Conservation (phyloP, 2,329 filamentous ascomycete species). For the Kalmusia sp. region DNA sequence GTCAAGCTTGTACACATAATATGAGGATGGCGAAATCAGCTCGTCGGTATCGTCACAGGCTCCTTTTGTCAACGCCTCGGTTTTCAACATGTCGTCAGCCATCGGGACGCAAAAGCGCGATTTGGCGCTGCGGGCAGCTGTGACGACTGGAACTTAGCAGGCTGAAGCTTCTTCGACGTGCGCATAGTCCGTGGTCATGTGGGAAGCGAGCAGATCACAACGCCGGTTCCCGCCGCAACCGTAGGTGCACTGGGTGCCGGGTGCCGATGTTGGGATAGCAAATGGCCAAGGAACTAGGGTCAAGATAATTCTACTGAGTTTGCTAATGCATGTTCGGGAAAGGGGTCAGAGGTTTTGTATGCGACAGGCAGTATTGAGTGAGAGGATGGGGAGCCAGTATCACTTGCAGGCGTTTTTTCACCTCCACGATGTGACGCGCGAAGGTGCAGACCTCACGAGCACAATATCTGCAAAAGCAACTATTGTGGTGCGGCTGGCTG, state of each 20-base stretch:
- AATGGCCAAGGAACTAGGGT: background rate
- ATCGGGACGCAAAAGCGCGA: background rate
- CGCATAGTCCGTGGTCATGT: background rate
- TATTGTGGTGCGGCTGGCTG: too few species aligned
- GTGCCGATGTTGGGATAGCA: background rate
- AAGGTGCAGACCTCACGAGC: too few species aligned
- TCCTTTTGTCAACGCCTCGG: constrained; percentile 19
- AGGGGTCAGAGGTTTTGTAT: too few species aligned
- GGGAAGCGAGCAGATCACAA: background rate
- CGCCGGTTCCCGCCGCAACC: background rate
- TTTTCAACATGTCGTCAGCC: constrained; percentile 24
- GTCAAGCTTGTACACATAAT: constrained; percentile 67
- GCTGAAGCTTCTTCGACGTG: background rate
- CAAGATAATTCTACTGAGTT: background rate
- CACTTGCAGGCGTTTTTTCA: too few species aligned
- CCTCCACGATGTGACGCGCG: too few species aligned
- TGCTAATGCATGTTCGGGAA: too few species aligned
- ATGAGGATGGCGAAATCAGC: constrained; percentile 28
- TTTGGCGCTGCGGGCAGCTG: background rate
- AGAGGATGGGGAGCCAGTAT: too few species aligned
- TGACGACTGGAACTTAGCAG: background rate
- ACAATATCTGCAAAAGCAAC: too few species aligned
- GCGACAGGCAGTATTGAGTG: too few species aligned
- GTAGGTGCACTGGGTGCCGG: background rate
- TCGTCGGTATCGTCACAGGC: constrained; percentile 19